Base-by-base conservation (phyloP, 2,329 filamentous ascomycete genomes). In the Alternaria gaisen region DNA sequence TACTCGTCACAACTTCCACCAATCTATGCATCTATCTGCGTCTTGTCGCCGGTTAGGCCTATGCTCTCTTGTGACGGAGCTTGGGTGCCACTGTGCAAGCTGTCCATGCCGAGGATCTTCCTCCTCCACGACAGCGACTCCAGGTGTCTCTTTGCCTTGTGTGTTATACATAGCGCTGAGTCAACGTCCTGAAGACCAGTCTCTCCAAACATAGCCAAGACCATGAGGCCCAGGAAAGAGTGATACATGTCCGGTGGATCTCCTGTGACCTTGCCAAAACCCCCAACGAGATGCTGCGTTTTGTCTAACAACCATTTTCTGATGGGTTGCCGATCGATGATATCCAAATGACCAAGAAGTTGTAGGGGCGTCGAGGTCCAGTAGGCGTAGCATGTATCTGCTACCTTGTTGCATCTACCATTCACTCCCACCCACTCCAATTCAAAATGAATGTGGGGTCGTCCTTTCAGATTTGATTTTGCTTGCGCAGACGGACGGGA, bases 371-470 rank as follows among this genome's bases (percentile, higher is more conserved):
- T 93, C 4, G 86, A 85, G 0, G 92, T 92, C 95, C 95, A 99
- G 84, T 94, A 99, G 22, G 88, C 90, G 78, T 99, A 99, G 80
- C 95, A 99, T 0, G 95, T 98, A 79, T 99, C 95, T 10, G 92
- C 91, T 48, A 90, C 85, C 79, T 99, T 99, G 81, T 97, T 97
- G 75, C 88, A 89, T 51, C 95, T 88, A 26, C 95, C 95, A 72
- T 96, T 97, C 80, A 96, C 93, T 10, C 94, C 95, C 1, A 92
- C 85, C 72, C 85, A 86, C 10, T 81, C 78, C 40, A 84, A 63
- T 3, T 83, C 80, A n/a, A 83, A 78, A 65, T 90, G 90, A 0
- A 81, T 78, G 16, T 90, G 89, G 62, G 92, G 90, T 51, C 90
- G 85, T 38, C 84, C 65, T 40, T 70, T 48, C 30, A 70, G 67